Conservation (phyloP, 441 rosid genomes). For the Dalechampia spathulata region DNA sequence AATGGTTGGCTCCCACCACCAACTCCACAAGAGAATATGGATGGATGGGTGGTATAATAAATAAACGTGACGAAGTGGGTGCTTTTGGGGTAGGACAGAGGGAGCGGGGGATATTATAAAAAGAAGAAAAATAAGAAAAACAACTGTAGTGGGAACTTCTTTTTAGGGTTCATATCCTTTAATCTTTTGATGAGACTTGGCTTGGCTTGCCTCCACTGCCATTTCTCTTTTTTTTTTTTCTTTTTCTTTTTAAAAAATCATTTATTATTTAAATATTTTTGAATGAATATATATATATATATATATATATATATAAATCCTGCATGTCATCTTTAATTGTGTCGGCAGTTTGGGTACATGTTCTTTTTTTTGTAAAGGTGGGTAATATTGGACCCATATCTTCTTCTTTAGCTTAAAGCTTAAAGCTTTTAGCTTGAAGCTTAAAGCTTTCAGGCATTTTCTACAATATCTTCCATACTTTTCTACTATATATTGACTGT, state of each 20-base stretch:
- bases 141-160: conserved; percentile 49
- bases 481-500: too few relatives aligned
- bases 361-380: background rate
- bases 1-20: conserved; percentile 34
- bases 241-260: background rate
- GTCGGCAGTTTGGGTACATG: background rate
- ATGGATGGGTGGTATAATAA: conserved; percentile 15
- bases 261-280: background rate
- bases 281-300: background rate
- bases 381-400: background rate
- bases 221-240: background rate
- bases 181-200: conserved; percentile 54
- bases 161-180: conserved; percentile 49
- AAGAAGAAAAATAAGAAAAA: background rate
- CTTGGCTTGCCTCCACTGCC: conserved; percentile 26
- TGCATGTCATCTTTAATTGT: background rate
- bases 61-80: conserved; percentile 13
- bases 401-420: conserved; percentile 11
- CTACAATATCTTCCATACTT: too few relatives aligned
- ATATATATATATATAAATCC: too few relatives aligned
- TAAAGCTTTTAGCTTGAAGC: conserved; percentile 6
- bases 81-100: conserved; percentile 23
- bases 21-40: conserved; percentile 10
- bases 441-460: too few relatives aligned
- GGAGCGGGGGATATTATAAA: background rate